These are phyloP conservation scores for Agrocybe pediades DNA, from an alignment of 768 basidiomycete genomes.

Conservation along the genomic window DNA sequence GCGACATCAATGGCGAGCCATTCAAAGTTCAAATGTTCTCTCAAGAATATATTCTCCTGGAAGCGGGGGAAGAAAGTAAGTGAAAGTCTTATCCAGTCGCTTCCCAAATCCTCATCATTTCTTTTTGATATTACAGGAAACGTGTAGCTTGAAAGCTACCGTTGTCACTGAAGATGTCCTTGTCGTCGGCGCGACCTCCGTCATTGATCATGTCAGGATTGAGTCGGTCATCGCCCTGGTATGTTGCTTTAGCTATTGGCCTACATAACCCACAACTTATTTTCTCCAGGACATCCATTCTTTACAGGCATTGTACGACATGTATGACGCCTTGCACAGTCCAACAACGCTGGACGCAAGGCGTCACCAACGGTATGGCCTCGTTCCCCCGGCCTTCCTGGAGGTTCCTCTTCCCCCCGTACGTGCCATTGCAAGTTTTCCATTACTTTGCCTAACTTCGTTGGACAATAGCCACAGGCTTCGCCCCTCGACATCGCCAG, in stretches of 20 bases:
- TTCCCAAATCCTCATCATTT: no score
- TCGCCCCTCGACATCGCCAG: not conserved
- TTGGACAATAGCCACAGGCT: not conserved
- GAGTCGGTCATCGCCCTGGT: not conserved
- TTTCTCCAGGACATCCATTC: conserved; percentile 13
- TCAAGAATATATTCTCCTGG: not conserved
- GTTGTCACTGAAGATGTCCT: not conserved
- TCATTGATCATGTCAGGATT: no score
- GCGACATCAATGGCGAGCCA: no score
- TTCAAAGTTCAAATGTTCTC: no score
- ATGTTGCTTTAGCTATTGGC: no score
- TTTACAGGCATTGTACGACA: conserved; percentile 6
- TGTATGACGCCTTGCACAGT: conserved; percentile 18
- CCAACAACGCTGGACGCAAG: conserved; percentile 17
- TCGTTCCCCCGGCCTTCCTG: conserved; percentile 4
- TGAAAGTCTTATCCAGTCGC: no score
- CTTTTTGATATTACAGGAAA: no score
- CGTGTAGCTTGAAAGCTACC: no score
- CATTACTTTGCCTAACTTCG: conserved; percentile 2
- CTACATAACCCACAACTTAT: no score
- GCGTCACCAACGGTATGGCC: conserved; percentile 9
- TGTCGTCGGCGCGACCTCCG: no score
- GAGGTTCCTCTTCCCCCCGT: conserved; percentile 9
- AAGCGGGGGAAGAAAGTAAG: not conserved
- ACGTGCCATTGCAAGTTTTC: conserved; percentile 1